phyloP scores from a whole-genome alignment of 2,329 filamentous ascomycete species.

The Helminthosporium solani region DNA sequence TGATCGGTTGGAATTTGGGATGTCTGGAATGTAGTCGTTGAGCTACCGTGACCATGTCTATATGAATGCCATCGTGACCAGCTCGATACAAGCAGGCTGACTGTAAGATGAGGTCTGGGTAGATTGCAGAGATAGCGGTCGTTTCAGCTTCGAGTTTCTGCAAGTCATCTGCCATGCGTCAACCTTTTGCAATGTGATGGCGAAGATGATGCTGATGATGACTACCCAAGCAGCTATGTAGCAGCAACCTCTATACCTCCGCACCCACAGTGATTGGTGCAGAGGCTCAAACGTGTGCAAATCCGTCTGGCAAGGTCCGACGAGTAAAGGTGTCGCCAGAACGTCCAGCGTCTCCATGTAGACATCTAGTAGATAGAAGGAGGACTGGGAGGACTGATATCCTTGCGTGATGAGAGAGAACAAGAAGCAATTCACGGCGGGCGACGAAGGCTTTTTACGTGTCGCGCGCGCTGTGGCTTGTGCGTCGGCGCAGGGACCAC shows the following conservation, averaged over 20 bases:
- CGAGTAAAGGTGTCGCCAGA: constrained; percentile 29
- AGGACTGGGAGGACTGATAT: constrained; percentile 33
- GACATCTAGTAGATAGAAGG: too few species aligned
- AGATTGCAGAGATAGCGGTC: neutral
- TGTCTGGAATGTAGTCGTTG: too few species aligned
- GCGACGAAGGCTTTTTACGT: neutral
- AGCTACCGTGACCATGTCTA: too few species aligned
- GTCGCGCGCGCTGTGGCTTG: neutral
- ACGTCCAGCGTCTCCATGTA: constrained; percentile 35
- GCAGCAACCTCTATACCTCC: constrained; percentile 36
- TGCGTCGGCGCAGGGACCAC: constrained; percentile 3
- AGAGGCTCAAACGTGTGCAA: constrained; percentile 42
- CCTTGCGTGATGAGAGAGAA: constrained; percentile 32
- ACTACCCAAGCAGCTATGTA: constrained; percentile 18
- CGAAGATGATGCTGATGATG: too few species aligned
- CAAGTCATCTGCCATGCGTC: neutral
- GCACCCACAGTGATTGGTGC: constrained; percentile 31
- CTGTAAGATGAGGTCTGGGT: too few species aligned
- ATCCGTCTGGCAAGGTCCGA: constrained; percentile 38
- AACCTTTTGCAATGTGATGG: too few species aligned
- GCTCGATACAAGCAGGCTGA: neutral
- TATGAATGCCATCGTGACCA: too few species aligned
- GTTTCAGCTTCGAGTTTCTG: constrained; percentile 8
- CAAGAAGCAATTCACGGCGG: neutral
- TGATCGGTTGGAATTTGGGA: too few species aligned